phyloP scores from a whole-genome alignment of 345 rosid species.

The Eucalyptus pumila region DNA sequence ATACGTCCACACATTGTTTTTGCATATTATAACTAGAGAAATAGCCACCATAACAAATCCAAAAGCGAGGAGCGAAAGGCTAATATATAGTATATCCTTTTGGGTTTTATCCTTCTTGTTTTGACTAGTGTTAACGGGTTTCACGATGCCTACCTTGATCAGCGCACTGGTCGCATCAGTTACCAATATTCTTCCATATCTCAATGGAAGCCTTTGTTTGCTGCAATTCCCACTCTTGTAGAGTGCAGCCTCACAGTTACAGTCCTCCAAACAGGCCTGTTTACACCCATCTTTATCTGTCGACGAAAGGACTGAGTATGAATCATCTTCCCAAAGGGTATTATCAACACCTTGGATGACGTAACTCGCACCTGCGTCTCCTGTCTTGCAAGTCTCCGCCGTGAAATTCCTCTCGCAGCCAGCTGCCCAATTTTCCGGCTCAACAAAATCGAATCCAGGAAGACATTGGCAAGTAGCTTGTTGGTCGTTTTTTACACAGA shows the following conservation, averaged over 20 bases:
- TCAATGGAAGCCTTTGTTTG: conserved; percentile 13
- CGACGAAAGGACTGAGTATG: not conserved
- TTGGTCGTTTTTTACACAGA: not conserved
- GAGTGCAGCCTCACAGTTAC: conserved; percentile 16
- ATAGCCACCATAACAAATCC: not conserved
- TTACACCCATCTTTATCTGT: not conserved
- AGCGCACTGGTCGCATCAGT: not conserved
- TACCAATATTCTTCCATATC: not conserved
- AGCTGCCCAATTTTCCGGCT: not conserved
- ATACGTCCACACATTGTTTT: not conserved
- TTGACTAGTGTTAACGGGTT: not conserved
- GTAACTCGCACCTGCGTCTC: not conserved
- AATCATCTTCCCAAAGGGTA: not conserved
- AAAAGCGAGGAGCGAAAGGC: not conserved
- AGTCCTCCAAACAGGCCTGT: conserved; percentile 6
- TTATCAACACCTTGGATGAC: not conserved
- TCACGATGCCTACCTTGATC: not conserved
- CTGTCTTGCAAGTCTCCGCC: not conserved
- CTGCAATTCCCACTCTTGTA: not conserved
- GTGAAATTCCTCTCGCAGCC: conserved; percentile 8
- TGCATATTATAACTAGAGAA: not conserved
- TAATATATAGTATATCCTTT: not conserved
- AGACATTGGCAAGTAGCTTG: not conserved
- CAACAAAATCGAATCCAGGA: not conserved
- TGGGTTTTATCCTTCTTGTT: not conserved